A percentile compares a stretch with the other conserved stretches of the same genome.
phyloP scores from a whole-genome alignment of 306 rosid species.

The Ormosia emarginata region DNA sequence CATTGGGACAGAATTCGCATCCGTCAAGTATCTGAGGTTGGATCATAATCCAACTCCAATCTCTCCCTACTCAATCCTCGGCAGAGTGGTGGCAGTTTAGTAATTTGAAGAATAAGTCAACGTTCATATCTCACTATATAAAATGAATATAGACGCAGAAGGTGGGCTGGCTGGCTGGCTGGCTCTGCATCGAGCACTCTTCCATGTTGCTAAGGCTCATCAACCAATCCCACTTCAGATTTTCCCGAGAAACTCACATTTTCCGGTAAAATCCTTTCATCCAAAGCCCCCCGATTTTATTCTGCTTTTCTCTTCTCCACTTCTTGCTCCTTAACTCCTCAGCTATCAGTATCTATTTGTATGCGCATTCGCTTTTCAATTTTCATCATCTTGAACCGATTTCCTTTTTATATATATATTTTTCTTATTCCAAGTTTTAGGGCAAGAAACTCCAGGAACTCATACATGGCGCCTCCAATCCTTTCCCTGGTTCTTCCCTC shows the following conservation, averaged over 20 bases:
- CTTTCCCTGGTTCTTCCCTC: constrained; percentile 70
- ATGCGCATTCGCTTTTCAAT: neutral
- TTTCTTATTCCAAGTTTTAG: neutral
- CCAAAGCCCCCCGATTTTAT: neutral
- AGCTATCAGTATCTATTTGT: neutral
- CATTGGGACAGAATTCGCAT: too few relatives aligned
- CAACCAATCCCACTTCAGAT: neutral
- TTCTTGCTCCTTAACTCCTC: neutral
- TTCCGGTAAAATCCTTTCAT: constrained; percentile 20
- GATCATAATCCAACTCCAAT: too few relatives aligned
- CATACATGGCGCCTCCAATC: constrained; percentile 64
- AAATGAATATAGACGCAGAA: neutral
- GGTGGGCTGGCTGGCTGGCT: neutral
- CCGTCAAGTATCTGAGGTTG: too few relatives aligned
- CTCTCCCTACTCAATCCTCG: too few relatives aligned
- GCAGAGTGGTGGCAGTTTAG: too few relatives aligned
- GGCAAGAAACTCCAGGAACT: constrained; percentile 15
- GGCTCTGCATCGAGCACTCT: neutral
- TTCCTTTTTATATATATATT: neutral
- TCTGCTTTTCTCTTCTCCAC: neutral
- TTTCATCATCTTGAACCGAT: neutral
- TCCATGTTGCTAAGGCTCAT: constrained; percentile 23
- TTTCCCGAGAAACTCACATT: constrained; percentile 29
- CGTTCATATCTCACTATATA: neutral
- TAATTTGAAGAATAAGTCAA: neutral